These are phyloP conservation scores for Pseudopithomyces maydicus DNA, from an alignment of 2,329 filamentous ascomycete species.

Conservation along the genomic window DNA sequence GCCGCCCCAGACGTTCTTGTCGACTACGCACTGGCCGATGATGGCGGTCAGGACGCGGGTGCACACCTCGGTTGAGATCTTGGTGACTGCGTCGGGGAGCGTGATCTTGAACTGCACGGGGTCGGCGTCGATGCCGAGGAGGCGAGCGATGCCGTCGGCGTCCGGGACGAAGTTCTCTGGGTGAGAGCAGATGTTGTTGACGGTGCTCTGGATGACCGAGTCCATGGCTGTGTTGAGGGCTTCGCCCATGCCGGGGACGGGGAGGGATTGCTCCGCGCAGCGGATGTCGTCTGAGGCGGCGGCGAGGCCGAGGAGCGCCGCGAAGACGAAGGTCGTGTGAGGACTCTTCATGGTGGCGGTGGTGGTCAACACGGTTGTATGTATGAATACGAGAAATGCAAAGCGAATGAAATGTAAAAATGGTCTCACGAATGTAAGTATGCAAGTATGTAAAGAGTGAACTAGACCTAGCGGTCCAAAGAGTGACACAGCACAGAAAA, in stretches of 20 bases:
- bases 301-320: slow-evolving; percentile 5
- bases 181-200: slow-evolving; percentile 5
- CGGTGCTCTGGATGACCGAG: not conserved
- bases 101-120: slow-evolving; percentile 2
- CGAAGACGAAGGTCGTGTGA: slow-evolving; percentile 5
- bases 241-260: not conserved
- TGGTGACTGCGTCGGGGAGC: slow-evolving; percentile 1
- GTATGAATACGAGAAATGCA: not conserved
- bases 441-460: slow-evolving; percentile 1
- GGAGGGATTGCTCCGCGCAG: slow-evolving; percentile 2
- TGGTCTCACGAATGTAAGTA: not conserved
- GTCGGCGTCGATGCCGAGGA: slow-evolving; percentile 6
- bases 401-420: not conserved
- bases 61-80: slow-evolving; percentile 4
- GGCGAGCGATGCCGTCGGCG: slow-evolving; percentile 1
- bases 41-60: slow-evolving; percentile 6
- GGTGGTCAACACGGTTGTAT: too few relatives aligned
- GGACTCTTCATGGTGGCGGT: not conserved
- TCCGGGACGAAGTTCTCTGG: slow-evolving; percentile 7
- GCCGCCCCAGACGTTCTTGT: slow-evolving; percentile 4
- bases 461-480: not conserved
- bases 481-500: slow-evolving; percentile 3
- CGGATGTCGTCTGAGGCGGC: slow-evolving; percentile 6
- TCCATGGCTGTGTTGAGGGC: slow-evolving; percentile 1
- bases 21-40: not conserved